phyloP scores from a whole-genome alignment of 2,329 filamentous ascomycete genomes.

The Paraconiothyrium sp. region DNA sequence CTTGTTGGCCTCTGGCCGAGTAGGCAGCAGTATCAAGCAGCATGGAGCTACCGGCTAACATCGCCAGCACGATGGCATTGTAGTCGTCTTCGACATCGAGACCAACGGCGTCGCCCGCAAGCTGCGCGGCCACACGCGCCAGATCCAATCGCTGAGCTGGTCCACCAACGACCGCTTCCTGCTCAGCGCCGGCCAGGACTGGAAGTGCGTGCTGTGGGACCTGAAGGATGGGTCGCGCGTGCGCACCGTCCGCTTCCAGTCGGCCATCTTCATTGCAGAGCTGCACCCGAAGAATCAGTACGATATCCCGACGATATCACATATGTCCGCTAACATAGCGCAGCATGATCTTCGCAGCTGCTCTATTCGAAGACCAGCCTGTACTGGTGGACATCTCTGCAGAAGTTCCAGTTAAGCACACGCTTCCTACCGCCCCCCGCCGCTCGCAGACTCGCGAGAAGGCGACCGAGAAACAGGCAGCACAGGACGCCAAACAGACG shows the following conservation, averaged over 20 bases:
- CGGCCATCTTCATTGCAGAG: constrained; percentile 95
- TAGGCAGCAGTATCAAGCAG: constrained; percentile 47
- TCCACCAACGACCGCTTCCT: constrained; percentile 90
- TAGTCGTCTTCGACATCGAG: constrained; percentile 96
- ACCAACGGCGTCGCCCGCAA: constrained; percentile 97
- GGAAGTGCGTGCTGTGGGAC: constrained; percentile 97
- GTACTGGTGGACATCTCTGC: constrained; percentile 83
- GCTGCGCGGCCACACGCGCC: constrained; percentile 88
- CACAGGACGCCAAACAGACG: constrained; percentile 92
- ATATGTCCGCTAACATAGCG: constrained; percentile 18
- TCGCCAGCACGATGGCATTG: constrained; percentile 78
- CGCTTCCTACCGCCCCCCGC: constrained; percentile 83
- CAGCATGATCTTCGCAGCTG: constrained; percentile 86
- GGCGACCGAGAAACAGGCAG: constrained; percentile 82
- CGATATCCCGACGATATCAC: constrained; percentile 35
- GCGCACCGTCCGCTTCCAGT: constrained; percentile 88
- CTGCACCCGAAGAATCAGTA: constrained; percentile 91
- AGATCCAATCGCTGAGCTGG: constrained; percentile 96
- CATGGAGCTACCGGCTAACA: constrained; percentile 31
- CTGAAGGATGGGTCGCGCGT: constrained; percentile 76
- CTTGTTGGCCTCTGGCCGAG: constrained; percentile 90
- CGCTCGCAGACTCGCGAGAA: constrained; percentile 75
- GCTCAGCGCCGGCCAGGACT: constrained; percentile 92
- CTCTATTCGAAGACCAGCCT: constrained; percentile 92
- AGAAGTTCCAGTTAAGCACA: constrained; percentile 75